phyloP scores from a whole-genome alignment of 441 rosid species.

The Syzygium malaccense region DNA sequence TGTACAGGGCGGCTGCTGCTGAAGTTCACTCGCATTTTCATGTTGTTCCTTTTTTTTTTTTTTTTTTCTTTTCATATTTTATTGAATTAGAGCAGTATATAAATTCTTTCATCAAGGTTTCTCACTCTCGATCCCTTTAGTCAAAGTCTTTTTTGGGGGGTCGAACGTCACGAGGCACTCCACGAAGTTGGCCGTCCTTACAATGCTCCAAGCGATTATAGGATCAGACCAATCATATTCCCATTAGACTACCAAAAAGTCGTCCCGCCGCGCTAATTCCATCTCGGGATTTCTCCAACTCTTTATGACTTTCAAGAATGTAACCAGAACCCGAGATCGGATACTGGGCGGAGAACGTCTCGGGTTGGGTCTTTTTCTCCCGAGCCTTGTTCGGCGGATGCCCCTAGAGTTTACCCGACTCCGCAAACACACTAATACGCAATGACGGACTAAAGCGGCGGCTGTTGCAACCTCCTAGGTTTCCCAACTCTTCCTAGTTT shows the following conservation, averaged over 20 bases:
- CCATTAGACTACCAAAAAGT: not conserved
- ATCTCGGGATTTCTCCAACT: not conserved
- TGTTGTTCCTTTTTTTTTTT: not conserved
- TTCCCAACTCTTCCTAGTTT: not conserved
- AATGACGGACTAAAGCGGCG: not conserved
- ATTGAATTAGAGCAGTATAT: not conserved
- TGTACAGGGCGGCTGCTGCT: not conserved
- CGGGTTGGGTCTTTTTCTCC: not conserved
- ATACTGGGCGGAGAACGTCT: not conserved
- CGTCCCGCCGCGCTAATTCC: not conserved
- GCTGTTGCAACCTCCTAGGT: not conserved
- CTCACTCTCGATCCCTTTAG: not conserved
- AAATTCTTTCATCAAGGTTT: not conserved
- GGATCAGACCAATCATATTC: not conserved
- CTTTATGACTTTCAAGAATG: not conserved
- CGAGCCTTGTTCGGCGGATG: not conserved
- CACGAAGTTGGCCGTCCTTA: not conserved
- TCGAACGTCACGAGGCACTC: not conserved
- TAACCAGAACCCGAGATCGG: not conserved
- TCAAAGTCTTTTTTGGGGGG: not conserved
- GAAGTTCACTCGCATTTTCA: not conserved
- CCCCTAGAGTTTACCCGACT: not conserved
- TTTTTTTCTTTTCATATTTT: not conserved
- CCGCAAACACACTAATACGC: not conserved
- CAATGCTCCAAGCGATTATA: not conserved